phyloP scores from a whole-genome alignment of 352 stramenopile genomes.

The Globisporangium spiculum region DNA sequence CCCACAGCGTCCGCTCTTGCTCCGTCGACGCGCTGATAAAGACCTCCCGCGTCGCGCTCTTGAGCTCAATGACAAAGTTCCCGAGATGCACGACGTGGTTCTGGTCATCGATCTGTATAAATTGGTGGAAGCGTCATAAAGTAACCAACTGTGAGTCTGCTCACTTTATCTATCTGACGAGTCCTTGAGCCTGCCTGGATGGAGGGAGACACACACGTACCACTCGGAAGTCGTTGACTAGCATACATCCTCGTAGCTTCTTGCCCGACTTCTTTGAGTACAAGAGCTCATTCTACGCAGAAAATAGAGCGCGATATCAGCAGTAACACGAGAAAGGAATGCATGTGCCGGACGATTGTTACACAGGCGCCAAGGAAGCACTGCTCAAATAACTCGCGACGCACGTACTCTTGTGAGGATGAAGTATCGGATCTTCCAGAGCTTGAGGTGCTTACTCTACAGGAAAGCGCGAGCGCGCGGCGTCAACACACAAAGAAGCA shows the following conservation, averaged over 20 bases:
- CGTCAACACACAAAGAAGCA: constrained; percentile 3
- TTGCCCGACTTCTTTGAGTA: constrained; percentile 86
- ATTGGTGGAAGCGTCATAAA: background rate
- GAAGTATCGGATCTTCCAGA: constrained; percentile 88
- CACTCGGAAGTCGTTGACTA: constrained; percentile 56
- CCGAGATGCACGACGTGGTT: constrained; percentile 68
- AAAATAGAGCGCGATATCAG: background rate
- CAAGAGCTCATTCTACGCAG: constrained; percentile 54
- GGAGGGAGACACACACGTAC: constrained; percentile 29
- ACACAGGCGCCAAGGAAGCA: background rate
- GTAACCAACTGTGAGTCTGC: background rate
- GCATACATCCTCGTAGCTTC: constrained; percentile 47
- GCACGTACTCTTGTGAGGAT: constrained; percentile 60
- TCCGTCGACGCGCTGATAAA: constrained; percentile 79
- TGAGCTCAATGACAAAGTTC: constrained; percentile 82
- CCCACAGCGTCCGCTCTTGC: constrained; percentile 65
- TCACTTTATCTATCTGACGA: background rate
- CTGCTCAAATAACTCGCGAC: background rate
- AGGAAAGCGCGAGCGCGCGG: background rate
- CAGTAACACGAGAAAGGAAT: background rate
- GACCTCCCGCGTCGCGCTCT: constrained; percentile 39
- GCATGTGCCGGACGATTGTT: background rate
- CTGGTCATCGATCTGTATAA: constrained; percentile 68
- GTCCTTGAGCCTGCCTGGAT: background rate
- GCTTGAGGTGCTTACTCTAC: constrained; percentile 82